Conservation (phyloP, 2,329 filamentous ascomycete genomes). For the Aspergillus sp. region DNA sequence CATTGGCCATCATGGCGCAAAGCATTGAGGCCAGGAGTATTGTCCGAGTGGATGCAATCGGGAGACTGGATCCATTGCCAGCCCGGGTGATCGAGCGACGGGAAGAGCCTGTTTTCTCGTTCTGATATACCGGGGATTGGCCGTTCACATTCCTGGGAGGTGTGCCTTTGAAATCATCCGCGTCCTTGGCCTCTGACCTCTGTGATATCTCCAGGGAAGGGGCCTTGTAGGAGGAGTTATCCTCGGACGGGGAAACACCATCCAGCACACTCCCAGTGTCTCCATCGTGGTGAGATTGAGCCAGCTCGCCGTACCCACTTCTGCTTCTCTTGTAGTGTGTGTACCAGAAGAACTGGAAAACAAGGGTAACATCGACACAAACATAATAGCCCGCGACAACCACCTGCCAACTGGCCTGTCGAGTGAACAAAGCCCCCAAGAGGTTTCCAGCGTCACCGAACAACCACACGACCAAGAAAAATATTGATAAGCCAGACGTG, state of each 20-base stretch:
- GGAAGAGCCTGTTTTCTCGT: conserved; percentile 29
- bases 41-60: conserved; percentile 38
- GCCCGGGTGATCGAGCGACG: conserved; percentile 22
- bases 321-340: conserved; percentile 51
- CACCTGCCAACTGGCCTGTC: conserved; percentile 63
- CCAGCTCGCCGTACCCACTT: conserved; percentile 27
- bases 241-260: conserved; percentile 31
- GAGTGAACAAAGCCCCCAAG: conserved; percentile 58
- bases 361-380: conserved; percentile 58
- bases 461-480: conserved; percentile 63
- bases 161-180: conserved; percentile 19
- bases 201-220: conserved; percentile 11
- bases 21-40: conserved; percentile 41
- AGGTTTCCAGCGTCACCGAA: conserved; percentile 61
- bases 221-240: conserved; percentile 16
- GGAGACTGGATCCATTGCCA: conserved; percentile 20
- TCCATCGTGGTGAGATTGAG: conserved; percentile 22
- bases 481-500: conserved; percentile 60
- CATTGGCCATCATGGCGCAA: conserved; percentile 40
- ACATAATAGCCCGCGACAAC: conserved; percentile 63
- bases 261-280: conserved; percentile 28
- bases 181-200: conserved; percentile 25
- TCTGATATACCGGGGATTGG: conserved; percentile 25
- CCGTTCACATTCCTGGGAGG: conserved; percentile 12
- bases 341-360: conserved; percentile 64